Conservation (phyloP, 192 early-diverging fungal species). For the Coemansia sp. region DNA sequence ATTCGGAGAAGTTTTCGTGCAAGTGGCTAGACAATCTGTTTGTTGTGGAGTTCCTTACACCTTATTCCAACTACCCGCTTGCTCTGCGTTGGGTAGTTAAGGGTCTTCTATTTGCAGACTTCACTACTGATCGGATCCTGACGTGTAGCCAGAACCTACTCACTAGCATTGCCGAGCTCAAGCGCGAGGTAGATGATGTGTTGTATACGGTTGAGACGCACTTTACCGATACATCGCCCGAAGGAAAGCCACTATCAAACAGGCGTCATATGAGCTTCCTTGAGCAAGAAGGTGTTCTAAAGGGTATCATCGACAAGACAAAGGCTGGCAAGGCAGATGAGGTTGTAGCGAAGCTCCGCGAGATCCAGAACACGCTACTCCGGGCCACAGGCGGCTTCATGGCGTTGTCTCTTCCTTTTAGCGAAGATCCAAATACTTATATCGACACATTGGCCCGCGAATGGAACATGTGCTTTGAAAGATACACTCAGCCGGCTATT, state of each 20-base stretch:
- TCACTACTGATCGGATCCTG: conserved; percentile 67
- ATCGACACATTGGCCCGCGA: too few species aligned
- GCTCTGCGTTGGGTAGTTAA: too few species aligned
- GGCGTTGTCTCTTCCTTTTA: neutral
- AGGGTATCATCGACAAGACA: too few species aligned
- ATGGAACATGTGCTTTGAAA: too few species aligned
- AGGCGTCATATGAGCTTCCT: conserved; percentile 11
- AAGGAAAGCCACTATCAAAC: conserved; percentile 51
- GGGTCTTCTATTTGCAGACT: conserved; percentile 62
- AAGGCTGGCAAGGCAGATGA: too few species aligned
- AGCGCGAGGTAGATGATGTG: conserved; percentile 25
- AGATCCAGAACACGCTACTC: too few species aligned
- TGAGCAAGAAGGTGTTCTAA: too few species aligned
- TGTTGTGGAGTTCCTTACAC: conserved; percentile 47
- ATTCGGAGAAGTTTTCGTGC: conserved; percentile 44
- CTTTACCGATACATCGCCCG: conserved; percentile 40
- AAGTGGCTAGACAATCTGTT: too few species aligned
- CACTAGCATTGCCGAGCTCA: too few species aligned
- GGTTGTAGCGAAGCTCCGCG: too few species aligned
- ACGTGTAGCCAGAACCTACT: conserved; percentile 66
- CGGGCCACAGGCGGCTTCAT: too few species aligned
- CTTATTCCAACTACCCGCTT: conserved; percentile 2
- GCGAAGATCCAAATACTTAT: neutral
- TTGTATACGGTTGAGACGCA: conserved; percentile 51
- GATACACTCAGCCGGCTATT: too few species aligned